Base-by-base conservation (phyloP, 352 stramenopile genomes). In the Peronospora tabacina region DNA sequence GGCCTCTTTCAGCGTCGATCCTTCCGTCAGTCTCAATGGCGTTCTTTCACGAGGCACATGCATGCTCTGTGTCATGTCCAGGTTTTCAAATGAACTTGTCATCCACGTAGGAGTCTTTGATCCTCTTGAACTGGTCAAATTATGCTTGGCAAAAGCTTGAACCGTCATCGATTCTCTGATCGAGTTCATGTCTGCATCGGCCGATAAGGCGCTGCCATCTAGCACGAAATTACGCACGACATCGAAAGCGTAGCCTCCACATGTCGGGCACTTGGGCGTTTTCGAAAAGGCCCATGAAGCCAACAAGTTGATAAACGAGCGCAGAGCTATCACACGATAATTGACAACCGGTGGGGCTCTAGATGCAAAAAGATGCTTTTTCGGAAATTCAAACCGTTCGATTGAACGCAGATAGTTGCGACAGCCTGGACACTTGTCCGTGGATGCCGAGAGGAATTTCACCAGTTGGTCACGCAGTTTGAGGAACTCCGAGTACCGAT, bases 401-500 rank as follows among this genome's bases (percentile, higher is more conserved):
- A 93, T 79, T 32, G 77, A 66, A 58, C 86, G 69, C 37, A 90
- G 55, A 45, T 91, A 91, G 49, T 88, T 89, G 33, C 77, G 43
- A 52, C 82, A 93, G 4, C 82, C 77, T 1, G 82, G 82, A 24
- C 82, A 93, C 20, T 82, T 90, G 35, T 86, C 75, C 17, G 70
- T 67, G 19, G 76, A 63, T 36, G 60, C 63, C 20, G 75, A 71
- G 38, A 91, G 71, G 62, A 85, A 93, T 64, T 85, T 87, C 65
- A 89, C 63, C 9, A 93, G 64, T 49, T 82, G 72, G 36, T 82
- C 64, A 30, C 80, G 80, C 28, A 93, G 72, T 44, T 68, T 60
- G 17, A 90, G 63, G 55, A 93, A 93, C 59, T 90, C 80, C 42
- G 82, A 93, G 70, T 93, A 93, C 7, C 80, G 75, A 17, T 79